Evolutionary conservation across 2,329 filamentous ascomycete species (phyloP).

Genomic region (Trichoderma polysporum): DNA sequence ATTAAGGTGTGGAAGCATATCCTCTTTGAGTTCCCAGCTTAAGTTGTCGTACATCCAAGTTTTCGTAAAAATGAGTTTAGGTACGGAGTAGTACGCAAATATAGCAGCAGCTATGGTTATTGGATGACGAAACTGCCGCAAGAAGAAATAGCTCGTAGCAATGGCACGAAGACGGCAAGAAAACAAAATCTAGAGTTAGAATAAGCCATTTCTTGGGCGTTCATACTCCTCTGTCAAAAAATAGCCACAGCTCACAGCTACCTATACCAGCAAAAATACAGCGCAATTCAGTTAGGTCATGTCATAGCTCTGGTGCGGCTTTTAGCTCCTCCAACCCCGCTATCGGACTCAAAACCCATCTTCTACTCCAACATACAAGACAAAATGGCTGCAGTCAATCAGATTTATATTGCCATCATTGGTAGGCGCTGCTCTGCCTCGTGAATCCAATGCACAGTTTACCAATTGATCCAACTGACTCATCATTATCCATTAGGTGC

Average conservation of each 20-base stretch:
- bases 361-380: slow-evolving; percentile 22
- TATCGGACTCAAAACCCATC: slow-evolving; percentile 36
- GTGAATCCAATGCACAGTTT: neutral
- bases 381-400: slow-evolving; percentile 45
- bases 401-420: slow-evolving; percentile 55
- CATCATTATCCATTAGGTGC: slow-evolving; percentile 58
- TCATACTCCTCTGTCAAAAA: neutral
- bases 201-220: neutral
- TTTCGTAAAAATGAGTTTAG: neutral
- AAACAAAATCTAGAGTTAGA: too few species aligned
- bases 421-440: slow-evolving; percentile 34
- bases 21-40: neutral
- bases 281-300: neutral
- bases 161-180: neutral
- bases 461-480: slow-evolving; percentile 22
- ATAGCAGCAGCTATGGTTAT: neutral
- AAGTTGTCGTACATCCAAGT: neutral
- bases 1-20: neutral
- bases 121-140: neutral
- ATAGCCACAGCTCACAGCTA: too few species aligned
- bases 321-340: slow-evolving; percentile 29
- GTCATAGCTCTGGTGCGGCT: neutral
- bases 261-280: neutral
- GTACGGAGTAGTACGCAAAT: neutral
- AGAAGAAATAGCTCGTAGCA: neutral